Evolutionary conservation across 345 rosid species (phyloP).

Genomic region (Murraya paniculata): DNA sequence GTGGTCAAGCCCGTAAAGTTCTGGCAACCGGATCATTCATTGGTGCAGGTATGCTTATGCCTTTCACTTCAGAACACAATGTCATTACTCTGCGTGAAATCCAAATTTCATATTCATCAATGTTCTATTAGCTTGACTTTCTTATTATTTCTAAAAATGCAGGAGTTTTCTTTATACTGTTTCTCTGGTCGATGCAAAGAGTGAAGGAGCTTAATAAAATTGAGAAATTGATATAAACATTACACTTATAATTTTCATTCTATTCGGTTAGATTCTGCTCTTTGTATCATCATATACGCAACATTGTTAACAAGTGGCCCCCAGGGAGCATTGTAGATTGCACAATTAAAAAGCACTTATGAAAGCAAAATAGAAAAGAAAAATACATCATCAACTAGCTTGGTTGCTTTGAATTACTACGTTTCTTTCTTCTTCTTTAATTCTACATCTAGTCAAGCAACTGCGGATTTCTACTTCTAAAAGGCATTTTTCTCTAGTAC

Average conservation of each 20-base stretch:
- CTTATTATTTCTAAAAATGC: conserved; percentile 21
- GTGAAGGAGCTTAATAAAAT: conserved; percentile 79
- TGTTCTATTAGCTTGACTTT: neutral
- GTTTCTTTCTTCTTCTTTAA: neutral
- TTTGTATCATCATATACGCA: neutral
- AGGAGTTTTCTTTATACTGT: conserved; percentile 63
- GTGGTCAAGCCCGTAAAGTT: conserved; percentile 57
- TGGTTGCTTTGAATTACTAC: neutral
- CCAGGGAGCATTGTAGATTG: neutral
- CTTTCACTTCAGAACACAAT: neutral
- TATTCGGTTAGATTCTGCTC: too few species aligned
- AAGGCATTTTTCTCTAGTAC: too few species aligned
- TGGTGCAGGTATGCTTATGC: conserved; percentile 60
- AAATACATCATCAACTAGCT: neutral
- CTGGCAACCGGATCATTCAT: conserved; percentile 74
- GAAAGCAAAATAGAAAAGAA: neutral
- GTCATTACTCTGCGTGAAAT: neutral
- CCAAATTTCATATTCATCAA: neutral
- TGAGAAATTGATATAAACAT: conserved; percentile 80
- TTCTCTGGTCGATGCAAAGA: conserved; percentile 72
- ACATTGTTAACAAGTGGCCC: neutral
- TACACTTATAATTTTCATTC: neutral
- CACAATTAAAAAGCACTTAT: neutral
- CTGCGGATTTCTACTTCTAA: too few species aligned
- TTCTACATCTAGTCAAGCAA: neutral